Evolutionary conservation across 1,284 basidiomycete genomes (phyloP).

Genomic region (Apiotrichum sp.): DNA sequence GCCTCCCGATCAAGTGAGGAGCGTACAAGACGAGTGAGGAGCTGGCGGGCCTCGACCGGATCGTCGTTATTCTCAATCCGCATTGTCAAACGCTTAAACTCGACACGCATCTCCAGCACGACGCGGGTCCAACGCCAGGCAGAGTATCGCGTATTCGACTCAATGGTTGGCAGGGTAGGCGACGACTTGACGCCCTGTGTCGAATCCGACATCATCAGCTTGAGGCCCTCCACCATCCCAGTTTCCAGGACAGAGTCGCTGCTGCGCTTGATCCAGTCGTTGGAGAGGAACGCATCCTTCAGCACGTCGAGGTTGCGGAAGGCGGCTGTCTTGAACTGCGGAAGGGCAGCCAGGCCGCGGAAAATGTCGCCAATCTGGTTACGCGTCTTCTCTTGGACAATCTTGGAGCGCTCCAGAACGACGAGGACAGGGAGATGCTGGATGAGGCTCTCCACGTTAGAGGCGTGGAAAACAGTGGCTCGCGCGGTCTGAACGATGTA

Average conservation of each 20-base stretch:
- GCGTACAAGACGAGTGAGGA: slow-evolving; percentile 30
- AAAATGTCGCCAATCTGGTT: slow-evolving; percentile 24
- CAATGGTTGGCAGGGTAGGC: slow-evolving; percentile 19
- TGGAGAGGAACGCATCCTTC: slow-evolving; percentile 43
- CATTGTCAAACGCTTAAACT: slow-evolving; percentile 40
- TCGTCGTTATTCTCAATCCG: slow-evolving; percentile 34
- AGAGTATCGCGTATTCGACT: slow-evolving; percentile 28
- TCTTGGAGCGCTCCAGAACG: slow-evolving; percentile 25
- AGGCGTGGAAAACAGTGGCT: slow-evolving; percentile 26
- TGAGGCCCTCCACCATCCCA: slow-evolving; percentile 43
- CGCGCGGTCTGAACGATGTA: slow-evolving; percentile 35
- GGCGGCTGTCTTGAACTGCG: slow-evolving; percentile 44
- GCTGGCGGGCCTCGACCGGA: slow-evolving; percentile 30
- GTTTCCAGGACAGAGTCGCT: slow-evolving; percentile 31
- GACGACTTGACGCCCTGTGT: slow-evolving; percentile 19
- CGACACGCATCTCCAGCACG: slow-evolving; percentile 43
- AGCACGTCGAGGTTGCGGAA: slow-evolving; percentile 41
- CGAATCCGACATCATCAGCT: slow-evolving; percentile 43
- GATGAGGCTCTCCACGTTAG: slow-evolving; percentile 31
- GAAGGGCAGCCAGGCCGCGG: slow-evolving; percentile 28
- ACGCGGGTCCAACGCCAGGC: slow-evolving; percentile 44
- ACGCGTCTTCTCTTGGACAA: slow-evolving; percentile 22
- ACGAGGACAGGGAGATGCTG: slow-evolving; percentile 38
- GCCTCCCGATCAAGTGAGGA: slow-evolving; percentile 34
- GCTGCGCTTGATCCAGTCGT: slow-evolving; percentile 37